Base-by-base conservation (phyloP, 495 filamentous ascomycete genomes). In the Penicillium lagena region DNA sequence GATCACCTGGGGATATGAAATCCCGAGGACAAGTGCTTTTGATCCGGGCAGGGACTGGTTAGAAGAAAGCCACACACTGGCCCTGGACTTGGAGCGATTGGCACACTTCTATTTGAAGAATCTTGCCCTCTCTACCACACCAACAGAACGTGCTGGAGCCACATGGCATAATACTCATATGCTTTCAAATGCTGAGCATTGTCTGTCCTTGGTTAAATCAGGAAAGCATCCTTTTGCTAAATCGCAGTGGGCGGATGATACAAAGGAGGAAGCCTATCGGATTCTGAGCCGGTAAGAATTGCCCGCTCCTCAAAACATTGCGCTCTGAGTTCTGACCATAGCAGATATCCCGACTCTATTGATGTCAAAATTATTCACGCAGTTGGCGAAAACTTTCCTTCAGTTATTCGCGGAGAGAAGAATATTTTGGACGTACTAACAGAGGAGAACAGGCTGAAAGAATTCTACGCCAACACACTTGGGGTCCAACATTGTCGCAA, bases 391-490 rank as follows among this genome's bases (percentile, higher is more conserved):
- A 62, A 60, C 35, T 51, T 77, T 3, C 37, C 58, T 4, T 40
- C 47, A 29, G 49, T 71, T 12, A 42, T 78, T 8, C 57, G 67
- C 0, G 65, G 68, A 2, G 55, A 73, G n/a, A 54, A 50, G 9
- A 59, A 57, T 7, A 54, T 69, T 7, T 58, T 74, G 29, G 72
- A 77, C 33, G 52, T 61, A 31, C 62, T 77, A 55, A 64, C 55
- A 37, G 36, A 56, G 9, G 60, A 72, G 14, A 50, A 66, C 13
- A 50, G 67, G 52, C 56, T 80, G 0, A 50, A 58, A 14, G 36
- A 58, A 22, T 68, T 72, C 29, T 75, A 77, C 46, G 39, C 43
- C 1, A 30, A 63, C 2, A 22, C 57, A 58, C 32, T 42, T 37
- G 22, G 44, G 37, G 32, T 59, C 12, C 35, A 60, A 39, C 29